phyloP scores from a whole-genome alignment of 164 flowering plant genomes.

The Magnolia sinica region DNA sequence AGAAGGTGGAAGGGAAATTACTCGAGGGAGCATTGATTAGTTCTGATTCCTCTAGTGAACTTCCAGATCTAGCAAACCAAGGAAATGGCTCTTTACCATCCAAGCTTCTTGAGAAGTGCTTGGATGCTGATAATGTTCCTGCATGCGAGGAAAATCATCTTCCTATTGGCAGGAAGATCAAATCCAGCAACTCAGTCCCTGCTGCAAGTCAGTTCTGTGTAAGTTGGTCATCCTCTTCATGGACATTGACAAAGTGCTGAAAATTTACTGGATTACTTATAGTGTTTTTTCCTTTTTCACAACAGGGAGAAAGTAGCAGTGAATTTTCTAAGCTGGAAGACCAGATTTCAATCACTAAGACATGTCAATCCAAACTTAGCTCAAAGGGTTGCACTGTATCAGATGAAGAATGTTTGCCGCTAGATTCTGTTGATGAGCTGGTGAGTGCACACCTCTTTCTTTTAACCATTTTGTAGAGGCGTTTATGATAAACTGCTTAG shows the following conservation, averaged over 20 bases:
- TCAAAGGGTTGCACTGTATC: conserved; percentile 19
- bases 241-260: conserved; percentile 9
- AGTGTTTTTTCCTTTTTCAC: conserved; percentile 21
- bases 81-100: conserved; percentile 4
- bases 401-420: conserved; percentile 25
- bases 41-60: conserved; percentile 8
- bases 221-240: conserved; percentile 65
- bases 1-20: background rate
- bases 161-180: conserved; percentile 19
- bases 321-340: conserved; percentile 28
- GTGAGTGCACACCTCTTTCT: conserved; percentile 26
- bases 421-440: conserved; percentile 69
- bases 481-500: background rate
- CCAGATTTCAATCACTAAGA: conserved; percentile 25
- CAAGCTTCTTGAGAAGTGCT: conserved; percentile 6
- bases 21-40: conserved; percentile 1
- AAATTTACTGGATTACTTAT: conserved; percentile 19
- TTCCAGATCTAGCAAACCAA: conserved; percentile 5
- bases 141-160: conserved; percentile 29
- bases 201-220: conserved; percentile 57
- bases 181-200: conserved; percentile 10
- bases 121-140: conserved; percentile 13
- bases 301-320: conserved; percentile 64
- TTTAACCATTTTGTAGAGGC: background rate
- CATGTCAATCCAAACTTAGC: conserved; percentile 15